Evolutionary conservation across 2,329 filamentous ascomycete species (phyloP).

Genomic region (Chaetomium sp.): DNA sequence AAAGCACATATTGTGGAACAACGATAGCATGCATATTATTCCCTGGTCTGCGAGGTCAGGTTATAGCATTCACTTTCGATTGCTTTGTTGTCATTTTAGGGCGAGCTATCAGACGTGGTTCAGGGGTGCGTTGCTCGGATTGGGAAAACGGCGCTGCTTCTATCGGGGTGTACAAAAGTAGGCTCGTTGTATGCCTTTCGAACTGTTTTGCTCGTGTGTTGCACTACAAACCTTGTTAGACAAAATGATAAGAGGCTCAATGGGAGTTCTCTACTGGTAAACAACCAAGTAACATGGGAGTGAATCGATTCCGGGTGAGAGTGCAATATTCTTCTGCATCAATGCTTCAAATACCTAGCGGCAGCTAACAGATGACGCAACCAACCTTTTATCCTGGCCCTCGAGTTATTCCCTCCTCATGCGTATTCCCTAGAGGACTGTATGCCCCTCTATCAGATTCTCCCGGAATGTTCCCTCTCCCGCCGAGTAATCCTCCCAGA

Average conservation of each 20-base stretch:
- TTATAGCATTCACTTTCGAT: no score
- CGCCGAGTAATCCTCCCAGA: no score
- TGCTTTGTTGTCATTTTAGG: no score
- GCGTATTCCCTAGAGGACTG: conserved; percentile 5
- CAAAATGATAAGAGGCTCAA: not conserved
- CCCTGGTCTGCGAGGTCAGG: no score
- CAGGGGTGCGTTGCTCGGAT: no score
- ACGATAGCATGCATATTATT: no score
- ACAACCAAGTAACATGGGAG: no score
- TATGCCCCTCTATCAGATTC: conserved; percentile 4
- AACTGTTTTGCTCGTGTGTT: not conserved
- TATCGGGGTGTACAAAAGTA: not conserved
- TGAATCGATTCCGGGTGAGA: no score
- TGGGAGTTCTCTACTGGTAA: not conserved
- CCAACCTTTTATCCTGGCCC: not conserved
- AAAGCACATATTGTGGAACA: no score
- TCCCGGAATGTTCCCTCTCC: not conserved
- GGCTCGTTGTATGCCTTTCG: not conserved
- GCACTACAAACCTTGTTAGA: not conserved
- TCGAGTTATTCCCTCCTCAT: not conserved
- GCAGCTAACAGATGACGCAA: not conserved
- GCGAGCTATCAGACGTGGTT: no score
- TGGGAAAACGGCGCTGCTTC: no score
- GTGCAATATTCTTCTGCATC: no score
- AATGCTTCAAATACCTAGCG: not conserved